Evolutionary conservation across 2,329 filamentous ascomycete genomes (phyloP).

Genomic region (Cucurbitaria berberidis): DNA sequence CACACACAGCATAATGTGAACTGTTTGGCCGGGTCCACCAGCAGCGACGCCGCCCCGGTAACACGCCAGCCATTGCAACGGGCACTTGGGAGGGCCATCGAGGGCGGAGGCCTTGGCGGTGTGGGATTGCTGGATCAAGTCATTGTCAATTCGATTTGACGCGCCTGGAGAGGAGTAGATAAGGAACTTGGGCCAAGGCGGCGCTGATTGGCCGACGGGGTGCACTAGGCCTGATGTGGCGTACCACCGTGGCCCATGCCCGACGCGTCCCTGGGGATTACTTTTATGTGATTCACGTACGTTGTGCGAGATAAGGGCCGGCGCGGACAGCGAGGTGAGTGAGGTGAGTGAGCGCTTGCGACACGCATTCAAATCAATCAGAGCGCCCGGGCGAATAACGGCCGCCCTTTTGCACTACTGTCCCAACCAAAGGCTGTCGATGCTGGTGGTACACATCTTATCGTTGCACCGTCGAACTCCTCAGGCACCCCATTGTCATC

Average conservation of each 20-base stretch:
- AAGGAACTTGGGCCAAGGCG: neutral
- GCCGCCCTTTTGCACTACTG: too few species aligned
- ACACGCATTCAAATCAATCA: neutral
- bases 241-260: neutral
- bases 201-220: slow-evolving; percentile 16
- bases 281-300: slow-evolving; percentile 11
- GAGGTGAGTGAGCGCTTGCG: neutral
- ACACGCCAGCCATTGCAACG: slow-evolving; percentile 10
- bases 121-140: slow-evolving; percentile 28
- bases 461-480: neutral
- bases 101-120: slow-evolving; percentile 38
- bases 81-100: slow-evolving; percentile 9
- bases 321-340: neutral
- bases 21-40: slow-evolving; percentile 15
- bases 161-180: too few species aligned
- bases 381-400: neutral
- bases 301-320: slow-evolving; percentile 11
- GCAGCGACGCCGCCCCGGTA: slow-evolving; percentile 8
- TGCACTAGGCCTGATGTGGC: neutral
- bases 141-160: slow-evolving; percentile 16
- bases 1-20: slow-evolving; percentile 15
- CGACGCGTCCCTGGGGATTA: slow-evolving; percentile 2
- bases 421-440: too few species aligned
- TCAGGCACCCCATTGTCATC: neutral
- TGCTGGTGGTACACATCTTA: slow-evolving; percentile 2